Evolutionary conservation across 345 rosid genomes (phyloP), one percentile per base, ranked within the genome.

Genomic region (Eucalyptus cloeziana): DNA sequence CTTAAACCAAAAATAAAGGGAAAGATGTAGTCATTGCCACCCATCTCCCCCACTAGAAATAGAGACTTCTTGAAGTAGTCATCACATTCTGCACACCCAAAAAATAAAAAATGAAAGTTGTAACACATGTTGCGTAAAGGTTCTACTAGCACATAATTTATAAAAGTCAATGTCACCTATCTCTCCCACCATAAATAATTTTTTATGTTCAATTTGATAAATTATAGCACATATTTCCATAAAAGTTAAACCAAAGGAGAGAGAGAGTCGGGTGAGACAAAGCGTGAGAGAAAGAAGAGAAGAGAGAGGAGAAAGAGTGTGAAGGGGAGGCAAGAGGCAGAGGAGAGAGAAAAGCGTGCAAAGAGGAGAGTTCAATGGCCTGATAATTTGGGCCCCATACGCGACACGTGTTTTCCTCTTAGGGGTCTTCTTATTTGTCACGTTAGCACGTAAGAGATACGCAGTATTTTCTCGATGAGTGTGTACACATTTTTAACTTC

Each of bases 11-110:
- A 83, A 83, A 94, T 87, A 71, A 87, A 92, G 13, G 92, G 87
- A 67, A 92, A 94, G 87, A 92, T 94, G 88, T 94, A 95, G 89
- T 94, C 97, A 83, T 94, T 95, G 45, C 95, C 97, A 43, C 96
- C 97, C 1, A 95, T 94, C 90, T 95, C 97, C 31, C 97, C 96
- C 7, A 94, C 93, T 60, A 93, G 25, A 89, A 95, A 94, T 51
- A 95, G 91, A 17, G 96, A 93, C 88, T 92, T 95, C 69, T 87
- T 93, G 76, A 95, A 91, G 90, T 92, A 93, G 15, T 43, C 52
- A 50, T 90, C 90, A 83, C 97, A 95, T 37, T 92, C 96, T 95
- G 91, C 31, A 81, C 25, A 81, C n/a, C n/a, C 31, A 5, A 64
- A 64, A 64, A 30, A 60, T 25, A 62, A 27, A 62, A 1, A 30